Evolutionary conservation across 169 alveolate species (phyloP).

Genomic region (Pseudocohnilembus persalinus): DNA sequence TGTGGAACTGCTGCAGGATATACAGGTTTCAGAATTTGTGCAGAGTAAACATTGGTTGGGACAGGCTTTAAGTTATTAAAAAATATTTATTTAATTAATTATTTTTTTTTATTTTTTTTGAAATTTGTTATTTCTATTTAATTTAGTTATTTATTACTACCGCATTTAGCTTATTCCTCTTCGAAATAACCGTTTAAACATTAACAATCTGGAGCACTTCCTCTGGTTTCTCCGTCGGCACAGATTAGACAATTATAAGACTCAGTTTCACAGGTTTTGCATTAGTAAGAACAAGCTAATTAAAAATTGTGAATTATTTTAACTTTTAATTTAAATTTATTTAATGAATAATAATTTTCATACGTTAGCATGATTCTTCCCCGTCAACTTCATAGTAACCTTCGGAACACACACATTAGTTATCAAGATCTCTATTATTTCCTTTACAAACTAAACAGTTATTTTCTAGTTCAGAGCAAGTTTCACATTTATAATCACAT

Average conservation of each 20-base stretch:
- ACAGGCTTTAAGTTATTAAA: too few species aligned
- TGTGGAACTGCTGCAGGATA: not conserved
- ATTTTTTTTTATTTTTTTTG: not conserved
- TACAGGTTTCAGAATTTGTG: not conserved
- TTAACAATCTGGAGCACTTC: too few species aligned
- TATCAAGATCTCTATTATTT: not conserved
- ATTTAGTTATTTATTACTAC: too few species aligned
- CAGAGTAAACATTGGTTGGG: too few species aligned
- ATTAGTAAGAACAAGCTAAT: not conserved
- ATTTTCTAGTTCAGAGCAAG: not conserved
- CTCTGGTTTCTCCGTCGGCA: too few species aligned
- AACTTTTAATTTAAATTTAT: too few species aligned
- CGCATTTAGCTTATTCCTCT: not conserved
- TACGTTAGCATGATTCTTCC: not conserved
- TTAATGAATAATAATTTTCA: too few species aligned
- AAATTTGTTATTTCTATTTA: not conserved
- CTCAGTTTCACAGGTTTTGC: too few species aligned
- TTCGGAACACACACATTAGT: not conserved
- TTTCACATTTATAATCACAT: not conserved
- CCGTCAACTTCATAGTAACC: not conserved
- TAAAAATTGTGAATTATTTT: not conserved
- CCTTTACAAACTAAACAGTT: too few species aligned
- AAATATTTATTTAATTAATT: too few species aligned
- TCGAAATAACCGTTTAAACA: not conserved
- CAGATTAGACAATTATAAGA: too few species aligned